A percentile compares a stretch with the other conserved stretches of the same genome.
Conservation (phyloP, 2,329 filamentous ascomycete species). For the Colletotrichum nymphaeae region DNA sequence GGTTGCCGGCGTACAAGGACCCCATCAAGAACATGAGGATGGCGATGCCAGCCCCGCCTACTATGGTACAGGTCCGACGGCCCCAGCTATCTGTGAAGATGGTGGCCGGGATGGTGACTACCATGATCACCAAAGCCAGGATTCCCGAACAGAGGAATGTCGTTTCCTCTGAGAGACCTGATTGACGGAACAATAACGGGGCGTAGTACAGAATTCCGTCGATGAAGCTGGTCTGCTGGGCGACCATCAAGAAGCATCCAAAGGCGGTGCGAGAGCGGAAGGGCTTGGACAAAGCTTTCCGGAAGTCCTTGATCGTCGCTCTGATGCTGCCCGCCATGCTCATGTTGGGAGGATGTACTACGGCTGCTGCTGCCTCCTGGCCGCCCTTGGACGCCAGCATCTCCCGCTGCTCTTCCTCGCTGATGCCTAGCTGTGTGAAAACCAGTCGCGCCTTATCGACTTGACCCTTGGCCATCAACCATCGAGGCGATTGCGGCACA, state of each 20-base stretch:
- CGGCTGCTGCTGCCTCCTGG: constrained; percentile 2
- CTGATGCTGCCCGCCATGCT: constrained; percentile 41
- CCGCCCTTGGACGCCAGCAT: constrained; percentile 1
- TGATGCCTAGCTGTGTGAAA: neutral
- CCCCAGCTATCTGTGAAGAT: constrained; percentile 68
- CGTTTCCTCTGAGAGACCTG: constrained; percentile 65
- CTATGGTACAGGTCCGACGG: constrained; percentile 62
- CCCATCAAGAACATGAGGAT: constrained; percentile 65
- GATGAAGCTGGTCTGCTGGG: constrained; percentile 68
- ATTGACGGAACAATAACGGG: constrained; percentile 68
- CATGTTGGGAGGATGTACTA: constrained; percentile 42
- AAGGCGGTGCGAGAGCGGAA: constrained; percentile 59
- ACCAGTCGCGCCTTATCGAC: constrained; percentile 53
- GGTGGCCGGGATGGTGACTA: constrained; percentile 64
- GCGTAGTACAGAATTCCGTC: constrained; percentile 73
- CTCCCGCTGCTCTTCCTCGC: constrained; percentile 8
- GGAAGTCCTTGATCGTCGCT: constrained; percentile 45
- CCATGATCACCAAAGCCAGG: constrained; percentile 66
- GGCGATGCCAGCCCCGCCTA: constrained; percentile 62
- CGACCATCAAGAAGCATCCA: constrained; percentile 66
- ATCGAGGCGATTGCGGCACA: constrained; percentile 65
- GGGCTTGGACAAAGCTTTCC: constrained; percentile 33
- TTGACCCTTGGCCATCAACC: constrained; percentile 59
- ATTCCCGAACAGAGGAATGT: constrained; percentile 70
- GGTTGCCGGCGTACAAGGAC: constrained; percentile 57